Evolutionary conservation across 2,329 filamentous ascomycete species (phyloP).

Genomic region (Aspergillus calidoustus): DNA sequence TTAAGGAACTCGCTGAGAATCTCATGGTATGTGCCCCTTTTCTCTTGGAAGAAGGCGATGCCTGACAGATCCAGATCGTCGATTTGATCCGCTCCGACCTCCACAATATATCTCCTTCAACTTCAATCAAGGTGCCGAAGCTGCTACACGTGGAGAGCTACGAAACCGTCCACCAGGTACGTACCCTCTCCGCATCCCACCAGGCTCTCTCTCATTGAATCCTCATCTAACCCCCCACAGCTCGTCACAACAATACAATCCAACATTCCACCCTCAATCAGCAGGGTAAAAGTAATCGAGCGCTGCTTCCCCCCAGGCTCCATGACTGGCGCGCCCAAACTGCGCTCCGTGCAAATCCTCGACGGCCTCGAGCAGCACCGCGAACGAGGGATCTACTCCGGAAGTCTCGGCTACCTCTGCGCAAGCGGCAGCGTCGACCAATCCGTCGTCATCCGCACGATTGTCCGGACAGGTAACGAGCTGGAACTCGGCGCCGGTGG

Average conservation of each 20-base stretch:
- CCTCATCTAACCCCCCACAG: background rate
- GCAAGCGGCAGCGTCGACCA: slow-evolving; percentile 2
- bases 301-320: slow-evolving; percentile 2
- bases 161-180: slow-evolving; percentile 7
- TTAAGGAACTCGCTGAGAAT: slow-evolving; percentile 6
- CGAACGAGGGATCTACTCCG: slow-evolving; percentile 1
- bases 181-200: background rate
- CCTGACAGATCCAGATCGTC: too few relatives aligned
- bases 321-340: slow-evolving; percentile 3
- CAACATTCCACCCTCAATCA: background rate
- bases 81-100: slow-evolving; percentile 5
- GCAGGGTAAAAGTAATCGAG: slow-evolving; percentile 1
- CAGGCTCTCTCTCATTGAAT: too few relatives aligned
- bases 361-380: background rate
- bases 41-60: too few relatives aligned
- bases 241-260: slow-evolving; percentile 11
- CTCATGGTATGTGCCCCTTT: background rate
- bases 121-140: slow-evolving; percentile 1
- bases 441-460: slow-evolving; percentile 7
- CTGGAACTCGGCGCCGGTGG: background rate
- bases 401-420: slow-evolving; percentile 4
- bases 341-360: slow-evolving; percentile 8
- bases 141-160: slow-evolving; percentile 6
- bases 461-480: background rate
- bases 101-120: slow-evolving; percentile 2